Base-by-base conservation (phyloP, 2,329 filamentous ascomycete genomes). In the Neurospora sp. region DNA sequence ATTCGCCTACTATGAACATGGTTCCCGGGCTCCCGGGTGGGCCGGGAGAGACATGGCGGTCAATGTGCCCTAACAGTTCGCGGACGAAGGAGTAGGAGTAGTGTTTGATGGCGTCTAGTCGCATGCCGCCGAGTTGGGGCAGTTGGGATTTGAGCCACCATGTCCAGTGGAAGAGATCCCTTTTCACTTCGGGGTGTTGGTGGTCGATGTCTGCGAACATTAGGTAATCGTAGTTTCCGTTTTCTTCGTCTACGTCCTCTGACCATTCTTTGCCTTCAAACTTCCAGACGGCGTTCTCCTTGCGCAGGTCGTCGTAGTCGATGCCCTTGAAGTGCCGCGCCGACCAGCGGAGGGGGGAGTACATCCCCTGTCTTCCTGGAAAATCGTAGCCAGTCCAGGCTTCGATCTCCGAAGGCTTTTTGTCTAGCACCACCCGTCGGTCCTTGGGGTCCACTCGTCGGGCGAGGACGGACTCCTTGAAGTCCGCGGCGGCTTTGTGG, bases 301-400 rank as follows among this genome's bases (percentile, higher is more conserved):
- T 81, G 38, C 83, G 79, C 11, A 72, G 71, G 10, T 87, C 84
- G 75, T 91, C 86, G 78, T 85, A 92, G 76, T 92, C 90, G 1
- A 89, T 89, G 1, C 89, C 90, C 17, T 81, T 87, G 79, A 92
- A 92, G 78, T 91, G 89, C 70, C 88, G 79, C 83, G 86, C 90
- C 74, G 86, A 84, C 78, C 91, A 93, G 73, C 88, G 89, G 79
- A 89, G 80, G 0, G 80, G 74, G 67, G 86, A 90, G 76, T 92
- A 89, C 73, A 81, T 82, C 43, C 85, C 84, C 0, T 84, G 84
- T 8, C 90, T 84, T 0, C 87, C 89, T 0, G 85, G 81, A 73
- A 91, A 92, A 71, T 90, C 85, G 75, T 89, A 93, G 1, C 88
- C 88, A 3, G 91, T 82, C 90, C 90, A 93, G 1, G 87, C 89